Conservation (phyloP, 2,329 filamentous ascomycete species). For the Nemania sp. region DNA sequence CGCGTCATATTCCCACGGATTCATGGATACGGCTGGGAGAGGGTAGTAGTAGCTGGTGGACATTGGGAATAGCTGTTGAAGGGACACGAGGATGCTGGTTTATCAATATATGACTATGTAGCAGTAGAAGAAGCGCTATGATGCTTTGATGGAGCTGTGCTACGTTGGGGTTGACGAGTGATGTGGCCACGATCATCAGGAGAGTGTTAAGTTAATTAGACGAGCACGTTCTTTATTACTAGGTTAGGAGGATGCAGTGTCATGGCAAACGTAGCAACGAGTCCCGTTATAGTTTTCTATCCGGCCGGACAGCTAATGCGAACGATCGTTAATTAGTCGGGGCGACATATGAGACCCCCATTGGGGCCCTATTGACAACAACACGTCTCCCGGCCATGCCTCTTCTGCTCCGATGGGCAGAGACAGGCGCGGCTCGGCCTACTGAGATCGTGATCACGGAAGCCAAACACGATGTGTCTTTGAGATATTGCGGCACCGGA, state of each 20-base stretch:
- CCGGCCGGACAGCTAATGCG: neutral
- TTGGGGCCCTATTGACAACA: neutral
- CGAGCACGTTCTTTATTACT: too few relatives aligned
- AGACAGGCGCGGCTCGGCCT: neutral
- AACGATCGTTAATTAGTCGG: neutral
- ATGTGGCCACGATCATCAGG: neutral
- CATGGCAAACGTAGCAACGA: slow-evolving; percentile 1
- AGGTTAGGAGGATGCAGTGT: neutral
- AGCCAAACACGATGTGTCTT: neutral
- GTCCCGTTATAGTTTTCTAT: neutral
- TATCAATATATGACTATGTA: too few relatives aligned
- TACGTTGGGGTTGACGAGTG: neutral
- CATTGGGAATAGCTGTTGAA: neutral
- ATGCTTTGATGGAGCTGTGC: too few relatives aligned
- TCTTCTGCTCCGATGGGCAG: neutral
- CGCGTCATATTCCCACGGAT: slow-evolving; percentile 25
- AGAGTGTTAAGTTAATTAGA: too few relatives aligned
- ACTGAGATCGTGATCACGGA: neutral
- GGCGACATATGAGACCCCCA: too few relatives aligned
- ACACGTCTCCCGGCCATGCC: too few relatives aligned
- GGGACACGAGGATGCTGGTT: neutral
- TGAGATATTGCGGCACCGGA: neutral
- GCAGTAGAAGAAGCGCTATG: too few relatives aligned
- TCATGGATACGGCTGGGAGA: slow-evolving; percentile 12
- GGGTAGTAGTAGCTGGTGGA: slow-evolving; percentile 1